phyloP scores from a whole-genome alignment of 108 stramenopile species.

The Nitzschia sp. region DNA sequence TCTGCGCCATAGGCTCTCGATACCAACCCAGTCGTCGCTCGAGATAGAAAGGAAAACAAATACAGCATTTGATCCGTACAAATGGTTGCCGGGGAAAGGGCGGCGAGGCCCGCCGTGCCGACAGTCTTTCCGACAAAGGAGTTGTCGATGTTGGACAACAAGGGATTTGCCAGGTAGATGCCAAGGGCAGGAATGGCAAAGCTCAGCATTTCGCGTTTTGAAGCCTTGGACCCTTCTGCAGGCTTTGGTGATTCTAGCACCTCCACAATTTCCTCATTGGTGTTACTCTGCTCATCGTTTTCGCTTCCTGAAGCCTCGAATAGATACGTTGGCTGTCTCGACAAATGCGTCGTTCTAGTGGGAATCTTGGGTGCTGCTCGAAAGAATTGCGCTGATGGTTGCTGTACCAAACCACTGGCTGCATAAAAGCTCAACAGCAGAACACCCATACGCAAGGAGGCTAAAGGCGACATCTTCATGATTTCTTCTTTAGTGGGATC shows the following conservation, averaged over 20 bases:
- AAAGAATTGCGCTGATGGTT: no score
- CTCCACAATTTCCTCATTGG: not conserved
- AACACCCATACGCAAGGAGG: not conserved
- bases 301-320: not conserved
- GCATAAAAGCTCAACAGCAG: not conserved
- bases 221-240: constrained; percentile 18
- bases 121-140: constrained; percentile 82
- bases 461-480: no score
- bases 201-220: constrained; percentile 76
- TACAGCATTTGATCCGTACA: constrained; percentile 83
- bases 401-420: not conserved
- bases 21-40: constrained; percentile 79
- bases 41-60: constrained; percentile 74
- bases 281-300: not conserved
- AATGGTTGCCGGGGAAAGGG: constrained; percentile 79
- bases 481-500: no score
- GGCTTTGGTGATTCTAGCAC: not conserved
- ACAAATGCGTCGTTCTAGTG: no score
- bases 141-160: constrained; percentile 85
- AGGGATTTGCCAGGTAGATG: constrained; percentile 71
- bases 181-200: constrained; percentile 83
- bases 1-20: constrained; percentile 54
- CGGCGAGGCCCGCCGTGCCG: constrained; percentile 73
- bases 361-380: no score
- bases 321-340: no score